Base-by-base conservation (phyloP, 208 protist species). In the Histomonas meleagridis region DNA sequence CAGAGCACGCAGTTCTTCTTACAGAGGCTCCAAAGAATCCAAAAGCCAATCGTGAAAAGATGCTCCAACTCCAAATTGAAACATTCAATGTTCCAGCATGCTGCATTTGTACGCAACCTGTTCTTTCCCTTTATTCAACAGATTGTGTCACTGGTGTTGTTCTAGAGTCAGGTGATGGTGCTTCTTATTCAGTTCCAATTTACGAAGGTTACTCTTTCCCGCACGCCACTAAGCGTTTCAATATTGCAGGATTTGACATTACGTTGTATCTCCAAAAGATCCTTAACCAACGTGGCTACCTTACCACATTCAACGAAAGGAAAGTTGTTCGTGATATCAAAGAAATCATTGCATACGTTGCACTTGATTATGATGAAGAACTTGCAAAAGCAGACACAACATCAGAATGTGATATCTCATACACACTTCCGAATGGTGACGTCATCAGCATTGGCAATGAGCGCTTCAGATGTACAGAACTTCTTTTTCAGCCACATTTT, bases 111-210 rank as follows among this genome's bases (percentile, higher is more conserved):
- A 97, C 98, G 72, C 97, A 99, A 94, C 96, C 97, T 65, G 92
- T 93, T 40, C 95, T 99, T 23, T 97, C 97, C 0, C 94, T 98
- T 48, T 97, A 96, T 93, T 95, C 96, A 18, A 96, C 95, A 51
- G 96, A 96, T 55, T 94, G 96, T 93, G 96, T 94, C 65, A 97
- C 96, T 46, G 96, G 95, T 90, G 93, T 97, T 70, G 95, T 98
- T 57, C 65, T 99, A 12, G 97, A 99, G 91, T 95, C 97, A 91
- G 98, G 98, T 49, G 95, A 98, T 94, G 96, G 97, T 92, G 97
- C 97, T 38, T 96, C 97, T 92, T 97, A 98, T 94, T 97, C 97
- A 32, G 97, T 98, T 46, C 98, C 98, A 91, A 97, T 99, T 91
- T 98, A 98, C 94, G 92, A 99, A 90, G 92, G 93, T 12, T 93